phyloP scores from a whole-genome alignment of 2,329 filamentous ascomycete genomes.

The Colletotrichum sp. region DNA sequence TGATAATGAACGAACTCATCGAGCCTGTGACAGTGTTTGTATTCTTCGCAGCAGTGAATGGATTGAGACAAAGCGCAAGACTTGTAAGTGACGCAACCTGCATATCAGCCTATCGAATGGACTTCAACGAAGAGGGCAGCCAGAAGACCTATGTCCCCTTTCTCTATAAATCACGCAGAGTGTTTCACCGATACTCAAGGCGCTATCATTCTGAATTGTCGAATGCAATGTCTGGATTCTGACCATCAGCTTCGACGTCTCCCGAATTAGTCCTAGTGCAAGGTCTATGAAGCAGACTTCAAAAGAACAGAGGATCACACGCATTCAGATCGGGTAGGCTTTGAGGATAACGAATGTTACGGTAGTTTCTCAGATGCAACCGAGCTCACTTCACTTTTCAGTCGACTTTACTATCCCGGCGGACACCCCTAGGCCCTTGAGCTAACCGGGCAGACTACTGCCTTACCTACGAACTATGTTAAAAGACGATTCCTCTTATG shows the following conservation, averaged over 20 bases:
- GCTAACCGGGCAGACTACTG: too few relatives aligned
- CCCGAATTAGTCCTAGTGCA: neutral
- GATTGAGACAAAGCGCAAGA: neutral
- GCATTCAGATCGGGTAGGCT: neutral
- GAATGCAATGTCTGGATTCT: neutral
- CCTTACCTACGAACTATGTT: too few relatives aligned
- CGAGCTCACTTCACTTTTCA: neutral
- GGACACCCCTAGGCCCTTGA: too few relatives aligned
- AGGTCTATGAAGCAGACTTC: neutral
- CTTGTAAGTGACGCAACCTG: neutral
- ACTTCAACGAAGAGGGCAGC: neutral
- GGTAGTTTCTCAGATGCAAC: neutral
- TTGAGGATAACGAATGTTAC: neutral
- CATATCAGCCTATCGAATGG: neutral
- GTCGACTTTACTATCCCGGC: neutral
- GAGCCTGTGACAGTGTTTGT: neutral
- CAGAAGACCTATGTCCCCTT: neutral
- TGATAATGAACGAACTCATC: neutral
- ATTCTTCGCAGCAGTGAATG: accelerated
- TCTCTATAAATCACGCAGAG: neutral
- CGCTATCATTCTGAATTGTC: neutral
- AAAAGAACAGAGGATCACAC: neutral
- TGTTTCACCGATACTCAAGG: neutral
- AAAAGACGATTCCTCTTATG: neutral
- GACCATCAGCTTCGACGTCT: neutral